Evolutionary conservation across 2,329 filamentous ascomycete species (phyloP).

Genomic region (Rhynchosporium secalis): DNA sequence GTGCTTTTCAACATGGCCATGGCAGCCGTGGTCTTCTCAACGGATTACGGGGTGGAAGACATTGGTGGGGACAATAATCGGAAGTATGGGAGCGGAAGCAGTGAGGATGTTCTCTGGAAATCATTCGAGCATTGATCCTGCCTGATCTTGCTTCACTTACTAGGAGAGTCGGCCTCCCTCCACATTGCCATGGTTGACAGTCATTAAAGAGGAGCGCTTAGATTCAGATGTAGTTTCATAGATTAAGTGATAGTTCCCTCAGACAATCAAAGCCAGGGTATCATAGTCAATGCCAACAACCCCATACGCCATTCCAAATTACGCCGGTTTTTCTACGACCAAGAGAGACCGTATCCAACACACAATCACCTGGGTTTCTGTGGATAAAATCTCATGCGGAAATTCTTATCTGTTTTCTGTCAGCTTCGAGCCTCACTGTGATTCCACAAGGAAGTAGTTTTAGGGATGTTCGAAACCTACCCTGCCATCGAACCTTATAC

Average conservation of each 20-base stretch:
- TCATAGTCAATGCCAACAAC: constrained; percentile 4
- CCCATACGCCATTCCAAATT: neutral
- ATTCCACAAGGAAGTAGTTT: neutral
- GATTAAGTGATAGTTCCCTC: neutral
- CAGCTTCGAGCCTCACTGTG: constrained; percentile 12
- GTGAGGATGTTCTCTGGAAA: no score
- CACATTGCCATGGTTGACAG: no score
- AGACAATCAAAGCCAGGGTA: neutral
- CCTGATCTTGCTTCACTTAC: no score
- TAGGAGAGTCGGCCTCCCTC: no score
- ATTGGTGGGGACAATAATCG: no score
- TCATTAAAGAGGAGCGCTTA: no score
- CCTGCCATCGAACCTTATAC: constrained; percentile 42
- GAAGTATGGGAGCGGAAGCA: no score
- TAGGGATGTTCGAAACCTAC: constrained; percentile 24
- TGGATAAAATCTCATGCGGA: constrained; percentile 43
- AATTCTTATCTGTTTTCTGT: constrained; percentile 41
- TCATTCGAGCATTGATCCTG: no score
- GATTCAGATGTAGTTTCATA: neutral
- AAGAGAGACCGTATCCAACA: neutral
- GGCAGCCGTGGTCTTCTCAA: no score
- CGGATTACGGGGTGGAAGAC: no score
- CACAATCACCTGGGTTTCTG: constrained; percentile 32
- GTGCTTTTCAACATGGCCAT: no score
- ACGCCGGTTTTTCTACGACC: constrained; percentile 13